A percentile compares a stretch with the other conserved stretches of the same genome.
Conservation (phyloP, 1,284 basidiomycete species). For the Hymenochaete sp. region DNA sequence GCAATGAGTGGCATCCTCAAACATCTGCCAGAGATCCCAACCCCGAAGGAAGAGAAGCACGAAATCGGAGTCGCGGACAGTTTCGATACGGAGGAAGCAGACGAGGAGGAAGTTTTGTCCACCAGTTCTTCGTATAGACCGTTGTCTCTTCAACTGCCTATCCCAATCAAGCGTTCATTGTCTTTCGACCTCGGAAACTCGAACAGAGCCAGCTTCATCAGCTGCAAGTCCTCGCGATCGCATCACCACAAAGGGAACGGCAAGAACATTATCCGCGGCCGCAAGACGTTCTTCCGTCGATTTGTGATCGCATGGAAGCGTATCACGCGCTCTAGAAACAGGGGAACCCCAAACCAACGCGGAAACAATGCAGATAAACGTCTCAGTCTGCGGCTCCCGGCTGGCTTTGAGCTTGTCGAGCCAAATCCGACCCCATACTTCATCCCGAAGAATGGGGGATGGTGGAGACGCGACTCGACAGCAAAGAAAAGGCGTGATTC, state of each 20-base stretch:
- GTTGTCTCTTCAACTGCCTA: not conserved
- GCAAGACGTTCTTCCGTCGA: slow-evolving; percentile 5
- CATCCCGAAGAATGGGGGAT: not conserved
- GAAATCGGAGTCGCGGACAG: too few species aligned
- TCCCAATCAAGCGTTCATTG: too few species aligned
- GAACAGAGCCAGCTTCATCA: not conserved
- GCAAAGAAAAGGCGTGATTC: not conserved
- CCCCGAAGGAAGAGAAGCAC: too few species aligned
- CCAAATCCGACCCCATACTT: not conserved
- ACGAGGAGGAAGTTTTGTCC: not conserved
- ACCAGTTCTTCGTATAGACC: not conserved
- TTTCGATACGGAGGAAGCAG: too few species aligned
- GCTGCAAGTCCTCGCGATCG: not conserved
- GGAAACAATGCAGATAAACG: not conserved
- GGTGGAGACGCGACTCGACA: not conserved
- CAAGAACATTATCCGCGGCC: not conserved
- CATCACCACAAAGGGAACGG: not conserved
- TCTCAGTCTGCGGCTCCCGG: not conserved
- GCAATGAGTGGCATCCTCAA: not conserved
- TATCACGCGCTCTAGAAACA: slow-evolving; percentile 4
- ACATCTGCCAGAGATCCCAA: too few species aligned
- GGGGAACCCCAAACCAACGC: not conserved
- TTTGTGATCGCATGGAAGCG: slow-evolving; percentile 14
- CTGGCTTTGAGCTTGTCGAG: slow-evolving; percentile 11
- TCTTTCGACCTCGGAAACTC: not conserved